Percentiles rank a stretch among this genome's conserved stretches.
These are phyloP conservation scores for Diplodia mutila DNA, from an alignment of 2,329 filamentous ascomycete genomes.

Conservation along the genomic window DNA sequence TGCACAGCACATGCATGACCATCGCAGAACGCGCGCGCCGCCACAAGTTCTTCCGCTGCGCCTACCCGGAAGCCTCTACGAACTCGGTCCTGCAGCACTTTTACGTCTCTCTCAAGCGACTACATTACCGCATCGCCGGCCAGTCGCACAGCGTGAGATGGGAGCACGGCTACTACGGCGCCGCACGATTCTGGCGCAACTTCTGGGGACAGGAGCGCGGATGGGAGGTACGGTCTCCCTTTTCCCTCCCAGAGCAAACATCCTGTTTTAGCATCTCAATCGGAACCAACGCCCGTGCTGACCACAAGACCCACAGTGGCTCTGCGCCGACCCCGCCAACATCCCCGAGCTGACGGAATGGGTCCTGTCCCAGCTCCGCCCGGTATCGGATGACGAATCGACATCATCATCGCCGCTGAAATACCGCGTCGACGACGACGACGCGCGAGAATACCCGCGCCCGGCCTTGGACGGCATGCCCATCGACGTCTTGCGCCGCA, in stretches of 20 bases:
- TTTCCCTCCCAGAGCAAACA: background rate
- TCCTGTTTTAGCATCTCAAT: background rate
- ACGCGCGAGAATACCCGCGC: background rate
- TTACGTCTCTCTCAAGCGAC: background rate
- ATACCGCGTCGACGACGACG: background rate
- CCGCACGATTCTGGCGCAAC: slow-evolving; percentile 9
- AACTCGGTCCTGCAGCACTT: background rate
- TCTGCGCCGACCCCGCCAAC: slow-evolving; percentile 10
- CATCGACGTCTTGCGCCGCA: slow-evolving; percentile 5
- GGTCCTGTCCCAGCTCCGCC: slow-evolving; percentile 6
- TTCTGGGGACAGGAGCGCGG: slow-evolving; percentile 10
- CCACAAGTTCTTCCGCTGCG: background rate
- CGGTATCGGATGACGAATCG: background rate
- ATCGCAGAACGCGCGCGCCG: slow-evolving; percentile 7
- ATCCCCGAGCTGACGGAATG: slow-evolving; percentile 9
- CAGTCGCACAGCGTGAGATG: background rate
- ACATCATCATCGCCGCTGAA: background rate
- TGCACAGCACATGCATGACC: slow-evolving; percentile 1
- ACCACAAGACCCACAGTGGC: slow-evolving; percentile 3
- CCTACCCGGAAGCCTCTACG: background rate
- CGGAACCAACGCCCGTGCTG: background rate
- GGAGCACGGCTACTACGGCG: slow-evolving; percentile 22
- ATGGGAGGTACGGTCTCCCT: slow-evolving; percentile 6
- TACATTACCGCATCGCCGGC: slow-evolving; percentile 11
- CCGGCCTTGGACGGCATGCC: slow-evolving; percentile 16